Percentiles rank a stretch among this genome's conserved stretches.
phyloP scores from a whole-genome alignment of 2,329 filamentous ascomycete genomes.

The Fusarium udum region DNA sequence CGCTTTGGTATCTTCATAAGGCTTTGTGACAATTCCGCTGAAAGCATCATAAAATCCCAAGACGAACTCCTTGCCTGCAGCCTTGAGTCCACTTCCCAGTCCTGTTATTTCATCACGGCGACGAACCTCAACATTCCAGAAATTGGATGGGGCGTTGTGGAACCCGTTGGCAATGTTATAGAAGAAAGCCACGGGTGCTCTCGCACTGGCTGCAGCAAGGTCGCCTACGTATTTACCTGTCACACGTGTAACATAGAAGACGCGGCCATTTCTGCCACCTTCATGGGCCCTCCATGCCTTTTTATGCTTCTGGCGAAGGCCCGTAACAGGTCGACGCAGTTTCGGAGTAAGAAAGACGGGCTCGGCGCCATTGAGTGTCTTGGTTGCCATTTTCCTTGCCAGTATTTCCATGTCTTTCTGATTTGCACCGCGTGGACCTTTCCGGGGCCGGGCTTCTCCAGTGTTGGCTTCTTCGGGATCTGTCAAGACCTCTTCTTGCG shows the following conservation, averaged over 20 bases:
- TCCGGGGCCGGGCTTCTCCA: background rate
- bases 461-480: background rate
- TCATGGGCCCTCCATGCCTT: constrained; percentile 42
- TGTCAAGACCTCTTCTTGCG: background rate
- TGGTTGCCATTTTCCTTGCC: constrained; percentile 46
- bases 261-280: constrained; percentile 39
- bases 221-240: constrained; percentile 67
- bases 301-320: constrained; percentile 36
- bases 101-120: constrained; percentile 74
- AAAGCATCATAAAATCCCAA: constrained; percentile 75
- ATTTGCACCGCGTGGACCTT: constrained; percentile 17
- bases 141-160: constrained; percentile 76
- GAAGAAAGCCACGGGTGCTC: constrained; percentile 74
- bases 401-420: constrained; percentile 44
- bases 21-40: constrained; percentile 72
- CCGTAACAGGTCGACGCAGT: constrained; percentile 17
- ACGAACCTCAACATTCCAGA: constrained; percentile 66
- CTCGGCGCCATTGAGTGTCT: constrained; percentile 63
- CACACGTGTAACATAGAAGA: constrained; percentile 43
- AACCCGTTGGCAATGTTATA: constrained; percentile 76
- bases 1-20: constrained; percentile 69
- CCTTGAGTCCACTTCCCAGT: constrained; percentile 65
- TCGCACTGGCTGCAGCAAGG: constrained; percentile 68
- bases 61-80: constrained; percentile 71
- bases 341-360: constrained; percentile 1